Base-by-base conservation (phyloP, 208 protist species). In the Trypanosoma melophagium region DNA sequence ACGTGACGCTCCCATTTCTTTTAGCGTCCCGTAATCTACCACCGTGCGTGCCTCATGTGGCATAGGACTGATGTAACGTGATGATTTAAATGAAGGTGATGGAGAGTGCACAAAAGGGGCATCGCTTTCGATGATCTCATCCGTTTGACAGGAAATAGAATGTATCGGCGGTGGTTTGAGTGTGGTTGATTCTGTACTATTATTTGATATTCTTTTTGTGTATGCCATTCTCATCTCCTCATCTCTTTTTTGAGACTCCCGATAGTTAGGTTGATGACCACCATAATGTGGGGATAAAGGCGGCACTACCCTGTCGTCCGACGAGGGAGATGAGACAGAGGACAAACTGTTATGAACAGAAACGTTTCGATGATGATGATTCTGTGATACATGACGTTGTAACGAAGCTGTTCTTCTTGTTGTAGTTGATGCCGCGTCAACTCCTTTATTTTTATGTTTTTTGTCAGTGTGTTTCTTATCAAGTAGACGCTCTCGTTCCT, bases 1-100 rank as follows among this genome's bases (percentile, higher is more conserved):
- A 9, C 47, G 44, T 9, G n/a, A 44, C 40, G 1, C 24, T 25
- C 19, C 22, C 57, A 71, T 55, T 58, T 57, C 31, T 35, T 58
- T 25, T 28, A 38, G 1, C 0, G 3, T 21, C 17, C 25, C 50
- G 16, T 28, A 16, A 28, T 10, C 12, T 3, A 51, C 16, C 19
- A 45, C 19, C 13, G 47, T 42, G 3, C 44, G 68, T 22, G 51
- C 24, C 35, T 73, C 68, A 25, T 62, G 31, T 21, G 68, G 68
- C 35, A 60, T 66, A 7, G 59, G 59, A 47, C 68, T 73, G 10
- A 73, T 55, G 24, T 54, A 53, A 31, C 60, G 58, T 22, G 68
- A 73, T 28, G 58, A 66, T 19, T 2, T 16, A 28, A 52, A 70
- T 17, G 41, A 16, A 25, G 4, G 4, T 13, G 21, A 24, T 50